Conservation (phyloP, 352 stramenopile genomes). For the Globisporangium cederbergense region DNA sequence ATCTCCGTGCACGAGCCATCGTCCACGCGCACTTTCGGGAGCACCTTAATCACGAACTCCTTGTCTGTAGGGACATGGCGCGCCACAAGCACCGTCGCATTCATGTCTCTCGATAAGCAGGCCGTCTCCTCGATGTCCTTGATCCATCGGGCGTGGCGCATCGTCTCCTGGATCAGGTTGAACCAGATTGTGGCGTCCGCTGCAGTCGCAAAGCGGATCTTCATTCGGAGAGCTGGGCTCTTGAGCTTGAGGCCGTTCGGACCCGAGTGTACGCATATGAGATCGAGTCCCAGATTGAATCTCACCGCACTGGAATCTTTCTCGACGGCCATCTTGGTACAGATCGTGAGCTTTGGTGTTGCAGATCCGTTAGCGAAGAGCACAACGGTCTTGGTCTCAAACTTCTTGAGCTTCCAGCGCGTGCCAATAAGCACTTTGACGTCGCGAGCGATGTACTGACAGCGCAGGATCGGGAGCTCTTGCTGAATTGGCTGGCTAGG, state of each 20-base stretch:
- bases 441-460: constrained; percentile 44
- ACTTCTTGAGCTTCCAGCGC: constrained; percentile 46
- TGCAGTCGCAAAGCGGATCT: constrained; percentile 45
- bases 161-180: constrained; percentile 31
- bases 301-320: constrained; percentile 17
- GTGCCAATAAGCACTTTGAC: constrained; percentile 44
- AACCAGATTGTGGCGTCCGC: constrained; percentile 52
- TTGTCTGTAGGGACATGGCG: constrained; percentile 15
- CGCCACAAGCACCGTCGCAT: constrained; percentile 19
- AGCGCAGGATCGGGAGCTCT: constrained; percentile 42
- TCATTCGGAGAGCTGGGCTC: constrained; percentile 24
- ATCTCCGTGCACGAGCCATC: constrained; percentile 34
- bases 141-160: constrained; percentile 38
- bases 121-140: constrained; percentile 23
- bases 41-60: constrained; percentile 46
- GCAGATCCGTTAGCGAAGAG: background rate
- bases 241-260: constrained; percentile 38
- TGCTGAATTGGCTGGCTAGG: background rate
- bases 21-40: constrained; percentile 19
- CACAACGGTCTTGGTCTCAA: constrained; percentile 35
- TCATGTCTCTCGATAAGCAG: constrained; percentile 15
- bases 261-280: constrained; percentile 24
- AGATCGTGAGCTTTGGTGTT: constrained; percentile 21
- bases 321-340: constrained; percentile 5
- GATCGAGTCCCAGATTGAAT: constrained; percentile 28